Percentiles rank a stretch among this genome's conserved stretches.
Evolutionary conservation across 495 filamentous ascomycete species (phyloP).

Genomic region (Tuber magnatum): DNA sequence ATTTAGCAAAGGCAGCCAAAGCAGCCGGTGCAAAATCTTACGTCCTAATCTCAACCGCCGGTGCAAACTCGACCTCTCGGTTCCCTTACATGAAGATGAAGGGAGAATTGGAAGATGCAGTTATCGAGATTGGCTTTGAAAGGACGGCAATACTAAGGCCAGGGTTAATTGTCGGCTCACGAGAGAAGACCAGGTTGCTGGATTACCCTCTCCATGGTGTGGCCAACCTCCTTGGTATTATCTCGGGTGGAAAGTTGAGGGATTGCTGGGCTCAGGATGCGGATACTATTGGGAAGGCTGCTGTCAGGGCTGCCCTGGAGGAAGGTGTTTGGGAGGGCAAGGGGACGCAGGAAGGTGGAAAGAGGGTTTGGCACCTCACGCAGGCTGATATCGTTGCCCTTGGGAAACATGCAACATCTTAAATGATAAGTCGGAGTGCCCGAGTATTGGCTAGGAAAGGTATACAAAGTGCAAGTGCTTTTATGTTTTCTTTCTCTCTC

Average conservation of each 20-base stretch:
- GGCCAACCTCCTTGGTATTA: constrained; percentile 50
- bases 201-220: constrained; percentile 49
- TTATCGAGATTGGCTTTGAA: constrained; percentile 64
- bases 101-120: constrained; percentile 67
- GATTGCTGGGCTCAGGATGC: constrained; percentile 67
- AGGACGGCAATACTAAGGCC: constrained; percentile 66
- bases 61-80: constrained; percentile 46
- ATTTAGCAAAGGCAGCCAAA: constrained; percentile 59
- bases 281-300: constrained; percentile 65
- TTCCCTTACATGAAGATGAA: constrained; percentile 68
- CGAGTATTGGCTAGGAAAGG: not conserved
- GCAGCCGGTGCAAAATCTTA: constrained; percentile 57
- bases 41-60: constrained; percentile 58
- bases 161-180: constrained; percentile 63
- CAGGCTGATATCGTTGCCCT: constrained; percentile 48
- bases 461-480: not conserved
- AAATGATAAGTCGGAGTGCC: not conserved
- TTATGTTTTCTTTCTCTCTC: not conserved
- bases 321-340: constrained; percentile 41
- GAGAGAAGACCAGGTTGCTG: constrained; percentile 52
- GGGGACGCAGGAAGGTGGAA: constrained; percentile 47
- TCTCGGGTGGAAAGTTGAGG: constrained; percentile 46
- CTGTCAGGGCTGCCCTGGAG: constrained; percentile 52
- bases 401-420: constrained; percentile 35
- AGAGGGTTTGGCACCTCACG: constrained; percentile 48